Evolutionary conservation across 2,329 filamentous ascomycete species (phyloP), one percentile per base, ranked within the genome.

Genomic region (Aspergillus viridinutans): DNA sequence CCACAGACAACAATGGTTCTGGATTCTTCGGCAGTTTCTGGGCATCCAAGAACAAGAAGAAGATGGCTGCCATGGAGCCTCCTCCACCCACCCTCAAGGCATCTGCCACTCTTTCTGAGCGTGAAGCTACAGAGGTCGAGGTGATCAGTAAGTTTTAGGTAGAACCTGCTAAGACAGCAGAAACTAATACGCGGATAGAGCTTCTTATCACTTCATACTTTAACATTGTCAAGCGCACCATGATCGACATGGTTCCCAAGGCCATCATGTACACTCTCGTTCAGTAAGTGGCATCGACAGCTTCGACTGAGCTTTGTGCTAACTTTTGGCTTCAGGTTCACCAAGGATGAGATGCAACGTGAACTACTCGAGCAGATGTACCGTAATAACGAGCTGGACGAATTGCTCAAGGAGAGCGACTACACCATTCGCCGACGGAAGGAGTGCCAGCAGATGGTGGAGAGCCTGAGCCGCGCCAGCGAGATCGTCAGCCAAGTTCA

Each of bases 161-260:
- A 21, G 21, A 8, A 17, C 2, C 3, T 20, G 6, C 7, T 9
- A 28, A 1, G 9, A 10, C 26, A 32, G 17, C 21, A 38, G 5
- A 21, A 26, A 32, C 58, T 72, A 60, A 71, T 54, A 17, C 23
- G 21, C 23, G 4, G 25, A 35, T 70, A 94, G 90, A 99, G 80
- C 86, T 99, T 62, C 83, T 99, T 57, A 99, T 99, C 72, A 89
- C 87, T 56, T 97, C 92, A 0, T 99, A 99, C 81, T 99, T 90
- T 79, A 97, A 96, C 78, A 99, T 99, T 72, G 92, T 97, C 64
- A 91, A 92, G 81, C 85, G 94, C 66, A 99, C 95, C 59, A 95
- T 99, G 92, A 97, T 97, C 64, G 94, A 99, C 72, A 99, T 99
- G 94, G 94, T 99, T 5, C 94, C 94, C 65, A 99, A 99, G 80